Evolutionary conservation across 2,329 filamentous ascomycete species (phyloP).

Genomic region (Colletotrichum godetiae): DNA sequence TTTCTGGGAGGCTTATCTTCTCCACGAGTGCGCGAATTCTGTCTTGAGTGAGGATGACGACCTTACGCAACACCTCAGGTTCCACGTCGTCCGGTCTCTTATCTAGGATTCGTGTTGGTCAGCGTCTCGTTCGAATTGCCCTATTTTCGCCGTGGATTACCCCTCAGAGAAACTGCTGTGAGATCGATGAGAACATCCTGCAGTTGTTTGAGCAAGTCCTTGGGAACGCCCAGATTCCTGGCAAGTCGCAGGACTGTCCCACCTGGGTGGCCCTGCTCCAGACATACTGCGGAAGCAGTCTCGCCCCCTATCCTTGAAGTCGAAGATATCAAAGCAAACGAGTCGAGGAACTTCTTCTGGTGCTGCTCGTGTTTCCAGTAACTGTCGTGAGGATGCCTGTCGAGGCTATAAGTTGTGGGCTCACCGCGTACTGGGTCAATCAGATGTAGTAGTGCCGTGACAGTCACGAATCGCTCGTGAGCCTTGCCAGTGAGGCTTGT

Average conservation of each 20-base stretch:
- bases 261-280: slow-evolving; percentile 40
- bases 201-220: not conserved
- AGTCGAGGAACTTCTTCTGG: slow-evolving; percentile 46
- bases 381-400: slow-evolving; percentile 35
- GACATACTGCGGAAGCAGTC: slow-evolving; percentile 45
- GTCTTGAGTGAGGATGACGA: not conserved
- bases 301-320: slow-evolving; percentile 38
- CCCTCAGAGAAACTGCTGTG: not conserved
- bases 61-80: not conserved
- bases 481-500: not conserved
- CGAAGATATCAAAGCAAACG: slow-evolving; percentile 46
- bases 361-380: slow-evolving; percentile 30
- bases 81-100: not conserved
- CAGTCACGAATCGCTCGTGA: not conserved
- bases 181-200: slow-evolving; percentile 35
- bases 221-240: slow-evolving; percentile 42
- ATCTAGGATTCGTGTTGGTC: not conserved
- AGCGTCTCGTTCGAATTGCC: no score
- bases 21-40: not conserved
- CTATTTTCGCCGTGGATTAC: not conserved
- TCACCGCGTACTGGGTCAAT: slow-evolving; percentile 43
- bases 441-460: slow-evolving; percentile 34
- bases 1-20: not conserved
- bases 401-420: slow-evolving; percentile 33
- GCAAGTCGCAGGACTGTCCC: slow-evolving; percentile 43